Evolutionary conservation across 176 grass and related monocot species (phyloP).

Genomic region (Stipa capillata): DNA sequence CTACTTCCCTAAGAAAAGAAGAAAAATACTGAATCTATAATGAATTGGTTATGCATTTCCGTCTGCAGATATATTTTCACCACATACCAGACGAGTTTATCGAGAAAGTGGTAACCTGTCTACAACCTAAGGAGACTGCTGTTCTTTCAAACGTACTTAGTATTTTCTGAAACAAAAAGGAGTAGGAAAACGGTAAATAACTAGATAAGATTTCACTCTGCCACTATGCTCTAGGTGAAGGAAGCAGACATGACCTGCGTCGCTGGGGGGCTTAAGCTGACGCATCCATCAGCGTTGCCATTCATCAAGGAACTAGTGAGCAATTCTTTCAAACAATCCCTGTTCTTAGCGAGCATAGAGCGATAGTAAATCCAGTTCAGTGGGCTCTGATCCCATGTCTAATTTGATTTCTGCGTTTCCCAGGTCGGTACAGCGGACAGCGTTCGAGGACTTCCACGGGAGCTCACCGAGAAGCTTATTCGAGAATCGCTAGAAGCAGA

Average conservation of each 20-base stretch:
- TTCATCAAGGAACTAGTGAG: slow-evolving; percentile 63
- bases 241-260: slow-evolving; percentile 57
- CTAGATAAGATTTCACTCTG: background rate
- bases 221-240: slow-evolving; percentile 33
- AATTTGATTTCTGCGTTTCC: background rate
- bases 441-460: slow-evolving; percentile 66
- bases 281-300: slow-evolving; percentile 50
- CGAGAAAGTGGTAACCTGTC: slow-evolving; percentile 35
- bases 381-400: background rate
- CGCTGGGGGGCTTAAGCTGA: slow-evolving; percentile 71
- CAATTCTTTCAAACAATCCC: background rate
- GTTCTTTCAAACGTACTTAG: background rate
- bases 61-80: slow-evolving; percentile 55
- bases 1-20: background rate
- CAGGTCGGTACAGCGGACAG: slow-evolving; percentile 70
- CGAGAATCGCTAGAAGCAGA: slow-evolving; percentile 25
- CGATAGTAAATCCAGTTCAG: background rate
- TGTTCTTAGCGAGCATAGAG: background rate
- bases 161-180: background rate
- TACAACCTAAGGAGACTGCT: background rate
- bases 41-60: too few species aligned
- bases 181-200: background rate
- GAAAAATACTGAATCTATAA: too few species aligned
- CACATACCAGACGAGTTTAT: slow-evolving; percentile 73
- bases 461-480: slow-evolving; percentile 62